Evolutionary conservation across 2,329 filamentous ascomycete species (phyloP).

Genomic region (Trichophyton schoenleinii): DNA sequence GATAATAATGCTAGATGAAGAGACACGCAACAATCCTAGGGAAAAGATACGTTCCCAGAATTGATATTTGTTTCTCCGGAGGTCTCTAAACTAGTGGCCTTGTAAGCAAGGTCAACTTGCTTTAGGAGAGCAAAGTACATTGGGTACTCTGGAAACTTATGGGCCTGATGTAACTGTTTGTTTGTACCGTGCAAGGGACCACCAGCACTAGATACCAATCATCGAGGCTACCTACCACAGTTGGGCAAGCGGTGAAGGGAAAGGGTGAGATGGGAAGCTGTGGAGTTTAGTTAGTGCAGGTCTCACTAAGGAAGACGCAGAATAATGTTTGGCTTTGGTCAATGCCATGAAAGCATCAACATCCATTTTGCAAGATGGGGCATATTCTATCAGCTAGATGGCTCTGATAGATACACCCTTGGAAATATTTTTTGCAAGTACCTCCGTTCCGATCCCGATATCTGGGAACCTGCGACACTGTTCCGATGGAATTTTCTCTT

Average conservation of each 20-base stretch:
- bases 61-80: neutral
- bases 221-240: constrained; percentile 13
- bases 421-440: neutral
- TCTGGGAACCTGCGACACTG: constrained; percentile 1
- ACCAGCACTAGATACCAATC: constrained; percentile 8
- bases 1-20: constrained; percentile 1
- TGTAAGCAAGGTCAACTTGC: constrained; percentile 11
- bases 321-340: neutral
- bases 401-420: neutral
- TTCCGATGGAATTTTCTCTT: constrained; percentile 2
- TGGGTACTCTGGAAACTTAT: neutral
- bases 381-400: neutral
- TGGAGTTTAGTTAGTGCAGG: constrained; percentile 8
- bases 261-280: constrained; percentile 5
- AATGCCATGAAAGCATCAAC: neutral
- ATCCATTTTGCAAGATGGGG: neutral
- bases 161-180: constrained; percentile 11
- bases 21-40: neutral
- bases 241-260: constrained; percentile 13
- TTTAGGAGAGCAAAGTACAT: neutral
- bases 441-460: neutral
- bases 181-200: constrained; percentile 10
- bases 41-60: neutral
- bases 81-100: constrained; percentile 6
- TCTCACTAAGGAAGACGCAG: constrained; percentile 7